Percentiles rank a stretch among this genome's conserved stretches.
These are phyloP conservation scores for Colletotrichum sp. DNA, from an alignment of 2,329 filamentous ascomycete species.

Conservation along the genomic window DNA sequence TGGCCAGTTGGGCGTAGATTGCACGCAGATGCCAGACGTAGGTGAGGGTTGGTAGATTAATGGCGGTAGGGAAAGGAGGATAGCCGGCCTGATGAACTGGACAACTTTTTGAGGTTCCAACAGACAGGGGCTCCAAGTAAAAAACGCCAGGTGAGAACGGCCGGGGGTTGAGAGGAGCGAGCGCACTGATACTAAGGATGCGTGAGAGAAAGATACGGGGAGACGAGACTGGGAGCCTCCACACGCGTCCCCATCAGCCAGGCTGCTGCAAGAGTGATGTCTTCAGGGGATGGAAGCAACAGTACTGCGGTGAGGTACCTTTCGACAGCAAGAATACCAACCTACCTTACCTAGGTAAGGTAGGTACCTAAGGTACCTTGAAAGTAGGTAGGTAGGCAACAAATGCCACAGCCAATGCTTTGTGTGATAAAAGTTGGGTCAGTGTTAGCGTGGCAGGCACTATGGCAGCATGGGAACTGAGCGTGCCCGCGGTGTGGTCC, in stretches of 20 bases:
- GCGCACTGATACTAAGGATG: not conserved
- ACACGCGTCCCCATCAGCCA: not conserved
- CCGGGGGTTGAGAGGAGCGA: conserved; percentile 5
- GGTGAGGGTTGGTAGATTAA: not conserved
- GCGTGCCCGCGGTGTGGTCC: not conserved
- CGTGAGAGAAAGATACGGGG: not conserved
- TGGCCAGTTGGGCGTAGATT: conserved; percentile 5
- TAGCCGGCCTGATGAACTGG: conserved; percentile 6
- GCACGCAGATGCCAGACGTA: conserved; percentile 8
- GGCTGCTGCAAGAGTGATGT: not conserved
- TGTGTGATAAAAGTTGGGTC: not conserved
- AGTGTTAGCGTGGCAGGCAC: not conserved
- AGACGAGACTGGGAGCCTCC: not conserved
- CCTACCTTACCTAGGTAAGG: not conserved
- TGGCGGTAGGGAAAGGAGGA: not conserved
- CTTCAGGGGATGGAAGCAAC: not conserved
- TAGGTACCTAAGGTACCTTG: not conserved
- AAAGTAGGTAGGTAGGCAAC: not conserved
- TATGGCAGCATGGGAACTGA: not conserved
- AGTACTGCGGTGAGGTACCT: not conserved
- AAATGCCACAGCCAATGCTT: not conserved
- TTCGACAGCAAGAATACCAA: not conserved
- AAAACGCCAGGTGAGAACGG: not conserved
- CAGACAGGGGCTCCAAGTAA: conserved; percentile 16
- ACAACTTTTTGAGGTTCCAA: conserved; percentile 21